Conservation (phyloP, 257 asterid genomes). For the Penstemon eatonii region DNA sequence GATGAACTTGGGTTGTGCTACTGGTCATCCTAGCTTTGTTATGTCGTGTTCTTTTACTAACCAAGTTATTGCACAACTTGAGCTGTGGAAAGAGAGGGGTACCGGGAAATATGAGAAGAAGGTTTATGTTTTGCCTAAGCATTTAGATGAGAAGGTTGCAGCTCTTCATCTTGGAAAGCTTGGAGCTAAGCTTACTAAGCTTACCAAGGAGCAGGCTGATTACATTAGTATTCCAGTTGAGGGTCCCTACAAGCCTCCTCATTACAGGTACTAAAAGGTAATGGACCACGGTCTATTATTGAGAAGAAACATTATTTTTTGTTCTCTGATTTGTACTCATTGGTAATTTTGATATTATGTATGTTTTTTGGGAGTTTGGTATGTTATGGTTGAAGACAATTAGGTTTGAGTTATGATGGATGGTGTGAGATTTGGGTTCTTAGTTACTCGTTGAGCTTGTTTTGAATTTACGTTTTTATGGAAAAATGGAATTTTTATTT, state of each 20-base stretch:
- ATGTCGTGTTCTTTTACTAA: slow-evolving; percentile 21
- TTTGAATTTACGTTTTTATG: too few species aligned
- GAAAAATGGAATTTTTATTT: too few species aligned
- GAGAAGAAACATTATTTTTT: too few species aligned
- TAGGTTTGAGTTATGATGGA: too few species aligned
- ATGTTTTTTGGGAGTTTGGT: too few species aligned
- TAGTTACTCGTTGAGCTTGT: too few species aligned
- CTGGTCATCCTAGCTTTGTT: slow-evolving; percentile 18
- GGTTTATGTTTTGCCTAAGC: background rate
- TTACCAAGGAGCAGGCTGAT: background rate
- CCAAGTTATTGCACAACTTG: slow-evolving; percentile 19
- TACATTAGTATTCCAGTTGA: background rate
- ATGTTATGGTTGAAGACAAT: too few species aligned
- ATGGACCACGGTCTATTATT: too few species aligned
- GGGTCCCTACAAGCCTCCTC: slow-evolving; percentile 1
- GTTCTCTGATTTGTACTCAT: too few species aligned
- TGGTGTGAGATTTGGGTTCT: too few species aligned
- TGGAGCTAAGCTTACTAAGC: background rate
- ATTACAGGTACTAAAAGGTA: background rate
- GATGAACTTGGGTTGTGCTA: slow-evolving; percentile 15
- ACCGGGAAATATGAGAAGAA: slow-evolving; percentile 19
- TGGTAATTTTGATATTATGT: too few species aligned
- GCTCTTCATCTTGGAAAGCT: background rate
- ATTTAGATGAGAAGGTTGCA: background rate
- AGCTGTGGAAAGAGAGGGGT: slow-evolving; percentile 18